These are phyloP conservation scores for Turritis glabra DNA, from an alignment of 345 rosid genomes.

Conservation along the genomic window DNA sequence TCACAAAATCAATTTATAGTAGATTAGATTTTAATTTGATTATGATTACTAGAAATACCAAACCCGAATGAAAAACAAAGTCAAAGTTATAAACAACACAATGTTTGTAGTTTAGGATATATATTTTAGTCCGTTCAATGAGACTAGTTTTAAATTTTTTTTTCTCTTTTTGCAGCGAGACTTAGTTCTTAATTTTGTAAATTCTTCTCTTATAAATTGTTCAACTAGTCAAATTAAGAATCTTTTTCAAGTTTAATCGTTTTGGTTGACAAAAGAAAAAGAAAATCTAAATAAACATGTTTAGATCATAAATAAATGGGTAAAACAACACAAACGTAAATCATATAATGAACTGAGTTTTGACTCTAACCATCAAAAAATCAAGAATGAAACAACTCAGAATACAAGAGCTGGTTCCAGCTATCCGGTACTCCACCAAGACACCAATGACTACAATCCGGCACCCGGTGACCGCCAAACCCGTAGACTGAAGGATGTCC, in stretches of 20 bases:
- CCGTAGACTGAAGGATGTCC: conserved; percentile 42
- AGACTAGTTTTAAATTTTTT: too few species aligned
- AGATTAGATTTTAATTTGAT: too few species aligned
- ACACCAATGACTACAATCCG: conserved; percentile 48
- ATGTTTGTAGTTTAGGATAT: too few species aligned
- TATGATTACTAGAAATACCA: too few species aligned
- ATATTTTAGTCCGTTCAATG: too few species aligned
- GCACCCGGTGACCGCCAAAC: conserved; percentile 23
- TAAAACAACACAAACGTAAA: too few species aligned
- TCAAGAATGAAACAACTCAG: conserved; percentile 29
- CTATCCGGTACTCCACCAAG: conserved; percentile 43
- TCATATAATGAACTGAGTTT: not conserved
- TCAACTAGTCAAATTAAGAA: not conserved
- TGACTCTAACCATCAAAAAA: not conserved
- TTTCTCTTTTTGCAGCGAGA: too few species aligned
- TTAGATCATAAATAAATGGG: not conserved
- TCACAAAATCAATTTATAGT: too few species aligned
- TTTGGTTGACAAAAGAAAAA: not conserved
- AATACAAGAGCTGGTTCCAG: conserved; percentile 43
- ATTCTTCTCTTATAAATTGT: too few species aligned
- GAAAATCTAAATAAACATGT: not conserved
- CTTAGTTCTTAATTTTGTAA: too few species aligned
- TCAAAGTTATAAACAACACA: too few species aligned
- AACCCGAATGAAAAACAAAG: too few species aligned
- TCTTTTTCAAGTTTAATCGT: not conserved